Base-by-base conservation (phyloP, 208 protist genomes). In the Leishmania mexicana region DNA sequence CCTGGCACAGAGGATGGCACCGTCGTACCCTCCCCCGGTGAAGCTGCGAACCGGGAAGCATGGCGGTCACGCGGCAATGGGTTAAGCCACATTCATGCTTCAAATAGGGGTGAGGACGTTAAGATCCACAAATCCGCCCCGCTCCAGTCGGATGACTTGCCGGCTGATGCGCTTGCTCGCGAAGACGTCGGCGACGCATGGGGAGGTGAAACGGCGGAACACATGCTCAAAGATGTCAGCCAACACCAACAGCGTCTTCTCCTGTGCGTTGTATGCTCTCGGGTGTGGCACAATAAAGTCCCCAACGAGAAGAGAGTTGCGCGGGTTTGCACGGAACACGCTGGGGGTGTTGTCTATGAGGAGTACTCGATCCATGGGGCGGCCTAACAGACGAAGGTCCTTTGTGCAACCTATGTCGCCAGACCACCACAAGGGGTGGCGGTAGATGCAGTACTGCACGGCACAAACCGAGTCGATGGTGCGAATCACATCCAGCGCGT, bases 331-430 rank as follows among this genome's bases (percentile, higher is more conserved):
- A 65, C 93, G 92, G 71, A 89, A 96, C 47, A 95, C 96, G 78
- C 94, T 92, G 1, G 92, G 87, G 40, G 94, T 93, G 86, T 98
- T 98, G 84, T 98, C 95, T 31, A 98, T 65, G 40, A 98, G 84
- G 35, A 98, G 67, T 2, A 96, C 81, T 0, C 86, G 85, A 53
- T 96, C 87, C 85, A 98, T 89, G 38, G 94, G 88, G 11, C 95
- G 91, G 31, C 95, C 95, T 2, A 97, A 83, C 47, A 97, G 77
- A 24, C 90, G 90, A 38, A 98, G 82, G 85, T 98, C 94, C 80
- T 98, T 98, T 11, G 88, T 83, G 76, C 95, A 94, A 42, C 90
- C 83, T 11, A 81, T 81, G 54, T 96, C 93, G 28, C 87, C 92
- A 38, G 89, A 89, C 78, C 81, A 91, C 94, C 94, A 97, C 75